These are phyloP conservation scores for Cotoneaster glaucophyllus DNA, from an alignment of 306 rosid genomes.

Conservation along the genomic window DNA sequence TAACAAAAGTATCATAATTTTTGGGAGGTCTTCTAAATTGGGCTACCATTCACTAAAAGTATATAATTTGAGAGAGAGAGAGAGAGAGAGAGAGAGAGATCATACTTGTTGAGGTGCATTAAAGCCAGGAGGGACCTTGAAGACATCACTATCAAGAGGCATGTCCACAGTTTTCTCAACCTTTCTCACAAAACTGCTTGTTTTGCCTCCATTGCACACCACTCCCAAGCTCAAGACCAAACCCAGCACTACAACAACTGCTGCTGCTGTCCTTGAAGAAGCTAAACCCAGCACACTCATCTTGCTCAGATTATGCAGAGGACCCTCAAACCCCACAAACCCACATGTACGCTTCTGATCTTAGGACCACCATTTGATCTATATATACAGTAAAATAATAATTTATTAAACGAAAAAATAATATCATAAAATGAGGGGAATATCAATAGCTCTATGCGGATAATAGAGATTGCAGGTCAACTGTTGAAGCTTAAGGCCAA, in stretches of 20 bases:
- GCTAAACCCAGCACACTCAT: constrained; percentile 30
- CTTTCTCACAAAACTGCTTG: constrained; percentile 38
- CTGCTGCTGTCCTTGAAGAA: neutral
- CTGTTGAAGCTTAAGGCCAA: neutral
- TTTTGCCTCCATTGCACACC: constrained; percentile 30
- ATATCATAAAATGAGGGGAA: neutral
- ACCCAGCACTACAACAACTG: constrained; percentile 13
- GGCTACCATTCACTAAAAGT: neutral
- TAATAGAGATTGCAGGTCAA: constrained; percentile 5
- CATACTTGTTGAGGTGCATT: constrained; percentile 68
- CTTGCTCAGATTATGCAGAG: neutral
- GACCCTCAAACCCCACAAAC: neutral
- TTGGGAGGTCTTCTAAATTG: no score
- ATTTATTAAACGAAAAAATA: neutral
- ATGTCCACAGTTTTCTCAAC: constrained; percentile 41
- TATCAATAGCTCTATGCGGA: constrained; percentile 7
- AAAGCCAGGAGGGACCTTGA: constrained; percentile 41
- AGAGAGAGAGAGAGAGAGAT: neutral
- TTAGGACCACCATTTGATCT: neutral
- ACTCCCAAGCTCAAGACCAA: constrained; percentile 17
- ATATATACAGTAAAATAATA: no score
- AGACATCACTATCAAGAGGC: constrained; percentile 56
- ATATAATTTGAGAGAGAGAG: neutral
- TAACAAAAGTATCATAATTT: no score
- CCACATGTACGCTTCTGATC: neutral